Conservation (phyloP, 1,284 basidiomycete genomes). For the Pseudomicrostroma phylloplanum region DNA sequence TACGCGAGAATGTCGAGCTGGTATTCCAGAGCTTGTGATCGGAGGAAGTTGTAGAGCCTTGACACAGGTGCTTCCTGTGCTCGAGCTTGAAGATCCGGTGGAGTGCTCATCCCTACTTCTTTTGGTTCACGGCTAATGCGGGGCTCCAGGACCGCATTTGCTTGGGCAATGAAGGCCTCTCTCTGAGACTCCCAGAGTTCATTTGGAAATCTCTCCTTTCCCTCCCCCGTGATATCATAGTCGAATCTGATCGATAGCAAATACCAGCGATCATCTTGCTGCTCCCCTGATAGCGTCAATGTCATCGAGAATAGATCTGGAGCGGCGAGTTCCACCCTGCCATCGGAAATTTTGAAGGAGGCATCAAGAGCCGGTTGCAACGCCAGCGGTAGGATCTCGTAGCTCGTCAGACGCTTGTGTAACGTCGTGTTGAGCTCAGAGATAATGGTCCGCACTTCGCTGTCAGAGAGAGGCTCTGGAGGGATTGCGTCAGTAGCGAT, state of each 20-base stretch:
- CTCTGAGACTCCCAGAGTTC: constrained; percentile 30
- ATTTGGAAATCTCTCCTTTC: constrained; percentile 25
- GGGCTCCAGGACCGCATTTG: constrained; percentile 31
- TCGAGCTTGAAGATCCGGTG: not conserved
- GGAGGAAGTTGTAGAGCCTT: constrained; percentile 34
- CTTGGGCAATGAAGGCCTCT: constrained; percentile 26
- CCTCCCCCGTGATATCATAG: constrained; percentile 24
- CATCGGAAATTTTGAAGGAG: constrained; percentile 55
- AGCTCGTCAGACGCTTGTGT: constrained; percentile 61
- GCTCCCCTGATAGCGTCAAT: constrained; percentile 64
- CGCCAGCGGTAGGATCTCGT: constrained; percentile 44
- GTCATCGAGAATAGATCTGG: constrained; percentile 63
- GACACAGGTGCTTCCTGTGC: constrained; percentile 25
- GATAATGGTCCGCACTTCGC: constrained; percentile 63
- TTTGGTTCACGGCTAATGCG: constrained; percentile 4
- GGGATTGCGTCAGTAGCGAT: constrained; percentile 59
- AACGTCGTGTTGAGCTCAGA: constrained; percentile 68
- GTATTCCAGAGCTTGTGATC: constrained; percentile 36
- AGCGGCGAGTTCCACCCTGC: constrained; percentile 69
- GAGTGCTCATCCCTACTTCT: not conserved
- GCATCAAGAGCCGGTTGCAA: constrained; percentile 12
- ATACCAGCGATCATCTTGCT: constrained; percentile 40
- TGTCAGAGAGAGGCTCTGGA: constrained; percentile 63
- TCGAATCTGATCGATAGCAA: constrained; percentile 42
- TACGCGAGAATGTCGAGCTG: constrained; percentile 44